Evolutionary conservation across 495 filamentous ascomycete genomes (phyloP).

Genomic region (Evernia prunastri): DNA sequence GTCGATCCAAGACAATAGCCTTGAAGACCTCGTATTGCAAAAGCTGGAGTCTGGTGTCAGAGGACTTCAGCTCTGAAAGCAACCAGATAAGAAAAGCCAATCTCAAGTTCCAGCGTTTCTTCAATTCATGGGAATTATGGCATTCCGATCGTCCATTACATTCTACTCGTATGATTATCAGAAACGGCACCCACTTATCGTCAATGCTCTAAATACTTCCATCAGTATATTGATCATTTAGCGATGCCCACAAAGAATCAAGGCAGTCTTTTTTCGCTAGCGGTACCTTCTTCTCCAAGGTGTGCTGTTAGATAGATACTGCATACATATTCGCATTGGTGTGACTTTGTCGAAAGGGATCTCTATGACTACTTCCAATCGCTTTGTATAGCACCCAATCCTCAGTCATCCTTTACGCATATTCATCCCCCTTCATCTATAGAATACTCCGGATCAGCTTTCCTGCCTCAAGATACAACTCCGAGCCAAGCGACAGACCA

Average conservation of each 20-base stretch:
- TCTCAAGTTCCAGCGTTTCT: no score
- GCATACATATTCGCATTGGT: conserved; percentile 41
- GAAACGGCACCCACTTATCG: conserved; percentile 50
- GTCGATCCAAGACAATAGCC: neutral
- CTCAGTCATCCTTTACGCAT: conserved; percentile 12
- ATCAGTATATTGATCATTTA: conserved; percentile 57
- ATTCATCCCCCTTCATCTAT: conserved; percentile 30
- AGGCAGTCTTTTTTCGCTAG: conserved; percentile 64
- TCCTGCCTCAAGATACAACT: neutral
- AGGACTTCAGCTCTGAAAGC: neutral
- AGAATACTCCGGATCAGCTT: neutral
- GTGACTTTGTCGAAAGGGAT: neutral
- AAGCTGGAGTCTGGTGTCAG: neutral
- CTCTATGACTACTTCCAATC: neutral
- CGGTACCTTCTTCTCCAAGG: conserved; percentile 60
- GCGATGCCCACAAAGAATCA: conserved; percentile 51
- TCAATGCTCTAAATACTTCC: conserved; percentile 44
- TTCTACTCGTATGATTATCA: neutral
- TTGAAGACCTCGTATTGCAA: neutral
- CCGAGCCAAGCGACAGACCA: neutral
- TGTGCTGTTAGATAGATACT: conserved; percentile 66
- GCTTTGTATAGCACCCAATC: neutral
- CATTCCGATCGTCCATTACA: neutral
- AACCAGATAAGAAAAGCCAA: neutral
- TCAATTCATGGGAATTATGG: no score